phyloP scores from a whole-genome alignment of 495 filamentous ascomycete genomes.

The Penicillium soppii region DNA sequence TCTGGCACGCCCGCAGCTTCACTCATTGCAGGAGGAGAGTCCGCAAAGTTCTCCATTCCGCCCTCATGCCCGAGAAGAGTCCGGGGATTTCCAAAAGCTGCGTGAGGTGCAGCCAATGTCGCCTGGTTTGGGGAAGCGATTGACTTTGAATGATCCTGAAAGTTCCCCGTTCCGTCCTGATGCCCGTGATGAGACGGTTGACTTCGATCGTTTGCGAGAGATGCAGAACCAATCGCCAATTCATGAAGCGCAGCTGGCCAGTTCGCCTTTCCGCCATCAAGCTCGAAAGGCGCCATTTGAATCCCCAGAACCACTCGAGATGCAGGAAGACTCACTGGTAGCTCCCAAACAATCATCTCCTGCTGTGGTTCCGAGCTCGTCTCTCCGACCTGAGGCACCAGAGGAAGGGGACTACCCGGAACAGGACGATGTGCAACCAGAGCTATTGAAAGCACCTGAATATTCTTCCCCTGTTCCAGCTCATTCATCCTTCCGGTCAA shows the following conservation, averaged over 20 bases:
- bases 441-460: background rate
- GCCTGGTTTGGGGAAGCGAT: slow-evolving; percentile 16
- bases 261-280: background rate
- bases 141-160: slow-evolving; percentile 11
- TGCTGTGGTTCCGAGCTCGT: background rate
- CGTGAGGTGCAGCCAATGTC: slow-evolving; percentile 22
- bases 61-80: slow-evolving; percentile 30
- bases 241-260: background rate
- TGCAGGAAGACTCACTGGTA: background rate
- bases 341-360: background rate
- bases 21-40: slow-evolving; percentile 1
- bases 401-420: background rate
- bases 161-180: slow-evolving; percentile 37
- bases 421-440: background rate
- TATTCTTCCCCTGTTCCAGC: slow-evolving; percentile 2
- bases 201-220: slow-evolving; percentile 22
- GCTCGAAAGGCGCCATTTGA: background rate
- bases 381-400: background rate
- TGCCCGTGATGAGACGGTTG: slow-evolving; percentile 30
- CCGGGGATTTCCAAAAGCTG: slow-evolving; percentile 28
- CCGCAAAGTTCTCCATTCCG: slow-evolving; percentile 38
- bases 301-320: background rate
- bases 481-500: slow-evolving; percentile 3
- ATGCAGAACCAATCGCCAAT: slow-evolving; percentile 1
- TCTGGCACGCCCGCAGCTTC: background rate